Conservation (phyloP, 192 early-diverging fungal genomes). For the Phlyctochytrium bullatum region DNA sequence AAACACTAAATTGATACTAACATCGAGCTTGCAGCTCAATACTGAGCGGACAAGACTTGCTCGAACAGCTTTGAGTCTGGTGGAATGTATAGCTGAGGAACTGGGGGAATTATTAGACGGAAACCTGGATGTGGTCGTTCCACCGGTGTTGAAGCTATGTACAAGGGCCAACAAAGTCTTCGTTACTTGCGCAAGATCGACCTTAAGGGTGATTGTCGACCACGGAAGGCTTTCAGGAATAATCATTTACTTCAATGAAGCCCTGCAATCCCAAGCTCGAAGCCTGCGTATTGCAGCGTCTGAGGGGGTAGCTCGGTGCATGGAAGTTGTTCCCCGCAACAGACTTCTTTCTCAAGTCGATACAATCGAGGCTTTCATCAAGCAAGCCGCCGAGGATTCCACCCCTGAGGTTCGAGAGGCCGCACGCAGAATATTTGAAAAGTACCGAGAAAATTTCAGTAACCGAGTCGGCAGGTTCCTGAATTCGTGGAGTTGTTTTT, state of each 20-base stretch:
- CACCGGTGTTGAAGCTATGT: slow-evolving; percentile 61
- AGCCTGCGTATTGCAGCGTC: slow-evolving; percentile 56
- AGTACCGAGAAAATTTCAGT: slow-evolving; percentile 47
- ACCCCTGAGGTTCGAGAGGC: slow-evolving; percentile 47
- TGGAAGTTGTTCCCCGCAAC: slow-evolving; percentile 39
- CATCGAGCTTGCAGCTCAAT: slow-evolving; percentile 48
- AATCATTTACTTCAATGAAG: slow-evolving; percentile 54
- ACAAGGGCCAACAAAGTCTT: slow-evolving; percentile 75
- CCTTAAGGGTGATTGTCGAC: slow-evolving; percentile 63
- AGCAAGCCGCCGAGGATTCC: slow-evolving; percentile 46
- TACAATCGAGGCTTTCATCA: slow-evolving; percentile 47
- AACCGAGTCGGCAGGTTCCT: slow-evolving; percentile 34
- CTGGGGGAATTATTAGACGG: slow-evolving; percentile 63
- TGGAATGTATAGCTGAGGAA: slow-evolving; percentile 59
- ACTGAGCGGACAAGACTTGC: slow-evolving; percentile 77
- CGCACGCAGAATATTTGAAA: slow-evolving; percentile 44
- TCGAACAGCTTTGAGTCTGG: slow-evolving; percentile 60
- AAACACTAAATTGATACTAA: not conserved
- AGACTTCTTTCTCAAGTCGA: slow-evolving; percentile 31
- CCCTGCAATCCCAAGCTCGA: slow-evolving; percentile 56
- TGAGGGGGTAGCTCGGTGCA: slow-evolving; percentile 54
- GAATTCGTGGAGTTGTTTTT: not conserved
- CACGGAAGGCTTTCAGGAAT: slow-evolving; percentile 50
- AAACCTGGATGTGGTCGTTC: slow-evolving; percentile 60
- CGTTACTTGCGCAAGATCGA: slow-evolving; percentile 58